phyloP scores from a whole-genome alignment of 106 monocot genomes.

The Dactylorhiza incarnata region DNA sequence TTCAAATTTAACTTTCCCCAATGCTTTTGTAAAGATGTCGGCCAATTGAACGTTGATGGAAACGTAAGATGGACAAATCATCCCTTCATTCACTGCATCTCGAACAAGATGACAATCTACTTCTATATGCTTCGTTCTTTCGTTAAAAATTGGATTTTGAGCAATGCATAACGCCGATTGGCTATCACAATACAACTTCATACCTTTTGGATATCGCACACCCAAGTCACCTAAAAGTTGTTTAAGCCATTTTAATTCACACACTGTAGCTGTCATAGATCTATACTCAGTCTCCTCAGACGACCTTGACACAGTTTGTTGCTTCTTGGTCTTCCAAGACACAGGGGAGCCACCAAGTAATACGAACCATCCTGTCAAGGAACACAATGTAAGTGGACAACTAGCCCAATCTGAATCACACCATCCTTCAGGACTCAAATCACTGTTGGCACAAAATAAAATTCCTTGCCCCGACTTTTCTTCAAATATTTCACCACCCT shows the following conservation, averaged over 20 bases:
- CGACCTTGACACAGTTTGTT: constrained; percentile 1
- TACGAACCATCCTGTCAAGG: neutral
- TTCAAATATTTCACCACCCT: constrained; percentile 3
- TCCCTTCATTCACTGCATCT: neutral
- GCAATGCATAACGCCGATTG: too few species aligned
- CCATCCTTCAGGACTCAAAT: neutral
- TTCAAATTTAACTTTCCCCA: constrained; percentile 5
- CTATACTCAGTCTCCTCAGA: constrained; percentile 2
- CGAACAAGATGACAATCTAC: too few species aligned
- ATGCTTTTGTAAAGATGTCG: constrained; percentile 3
- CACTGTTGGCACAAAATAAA: neutral
- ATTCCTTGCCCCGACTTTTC: constrained; percentile 2
- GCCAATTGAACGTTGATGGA: constrained; percentile 9
- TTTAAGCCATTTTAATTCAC: constrained; percentile 7
- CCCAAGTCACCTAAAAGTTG: too few species aligned
- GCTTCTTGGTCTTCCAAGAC: neutral
- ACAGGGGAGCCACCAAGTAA: neutral
- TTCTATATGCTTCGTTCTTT: too few species aligned
- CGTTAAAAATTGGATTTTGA: too few species aligned
- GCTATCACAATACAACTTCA: too few species aligned
- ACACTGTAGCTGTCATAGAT: neutral
- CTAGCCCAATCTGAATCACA: constrained; percentile 10
- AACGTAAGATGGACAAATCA: neutral
- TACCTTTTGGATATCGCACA: too few species aligned
- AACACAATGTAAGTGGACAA: neutral